A percentile compares a stretch with the other conserved stretches of the same genome.
Evolutionary conservation across 1,139 yeast genomes (phyloP).

Genomic region (Protomyces pachydermus): DNA sequence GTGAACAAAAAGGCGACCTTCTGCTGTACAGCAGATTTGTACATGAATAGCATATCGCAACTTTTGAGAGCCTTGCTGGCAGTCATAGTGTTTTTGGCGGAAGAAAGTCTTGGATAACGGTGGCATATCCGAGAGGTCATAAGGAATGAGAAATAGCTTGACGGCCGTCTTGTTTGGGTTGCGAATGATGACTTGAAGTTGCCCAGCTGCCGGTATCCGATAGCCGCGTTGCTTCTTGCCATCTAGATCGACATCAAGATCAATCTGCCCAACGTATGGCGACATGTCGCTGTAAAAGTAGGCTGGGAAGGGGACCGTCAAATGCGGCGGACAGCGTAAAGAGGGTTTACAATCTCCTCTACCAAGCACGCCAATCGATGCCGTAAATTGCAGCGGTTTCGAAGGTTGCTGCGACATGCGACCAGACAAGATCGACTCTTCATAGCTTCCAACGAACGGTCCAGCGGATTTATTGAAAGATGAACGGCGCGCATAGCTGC

Average conservation of each 20-base stretch:
- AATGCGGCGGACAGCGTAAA: conserved; percentile 37
- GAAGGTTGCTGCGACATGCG: conserved; percentile 40
- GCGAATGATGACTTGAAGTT: conserved; percentile 43
- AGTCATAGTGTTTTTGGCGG: conserved; percentile 38
- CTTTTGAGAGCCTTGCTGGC: conserved; percentile 12
- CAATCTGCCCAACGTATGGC: conserved; percentile 45
- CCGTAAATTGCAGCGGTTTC: conserved; percentile 37
- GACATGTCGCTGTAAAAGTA: conserved; percentile 41
- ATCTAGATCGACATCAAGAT: conserved; percentile 36
- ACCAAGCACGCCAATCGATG: conserved; percentile 38
- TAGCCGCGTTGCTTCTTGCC: conserved; percentile 39
- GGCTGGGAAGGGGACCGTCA: conserved; percentile 39
- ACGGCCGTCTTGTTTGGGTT: conserved; percentile 44
- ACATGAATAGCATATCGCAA: conserved; percentile 39
- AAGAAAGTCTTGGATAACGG: conserved; percentile 39
- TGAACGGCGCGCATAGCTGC: conserved; percentile 6
- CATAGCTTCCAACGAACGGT: conserved; percentile 39
- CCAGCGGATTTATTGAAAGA: conserved; percentile 13
- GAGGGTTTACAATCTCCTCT: conserved; percentile 31
- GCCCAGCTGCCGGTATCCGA: conserved; percentile 43
- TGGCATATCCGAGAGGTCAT: conserved; percentile 40
- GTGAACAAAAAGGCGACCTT: conserved; percentile 40
- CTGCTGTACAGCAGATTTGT: conserved; percentile 39
- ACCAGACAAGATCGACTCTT: conserved; percentile 40
- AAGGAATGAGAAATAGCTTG: conserved; percentile 42